These are phyloP conservation scores for Polygonum aviculare DNA, from an alignment of 148 eudicot genomes.

Conservation along the genomic window DNA sequence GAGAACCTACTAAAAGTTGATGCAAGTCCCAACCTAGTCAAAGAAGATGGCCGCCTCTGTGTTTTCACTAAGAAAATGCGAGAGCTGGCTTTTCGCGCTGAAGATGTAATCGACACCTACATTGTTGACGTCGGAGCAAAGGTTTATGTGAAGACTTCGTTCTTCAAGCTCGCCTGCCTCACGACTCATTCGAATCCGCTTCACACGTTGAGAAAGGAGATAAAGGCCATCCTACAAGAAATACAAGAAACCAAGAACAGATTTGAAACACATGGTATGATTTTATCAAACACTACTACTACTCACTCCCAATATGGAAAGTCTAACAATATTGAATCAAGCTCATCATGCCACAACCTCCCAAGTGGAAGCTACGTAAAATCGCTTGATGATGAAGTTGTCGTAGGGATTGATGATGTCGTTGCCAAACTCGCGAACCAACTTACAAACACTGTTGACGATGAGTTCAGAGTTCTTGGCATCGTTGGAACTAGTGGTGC, in stretches of 20 bases:
- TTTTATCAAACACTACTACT: background rate
- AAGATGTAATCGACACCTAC: background rate
- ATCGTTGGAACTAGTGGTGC: background rate
- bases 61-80: background rate
- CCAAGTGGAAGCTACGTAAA: no score
- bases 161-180: background rate
- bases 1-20: background rate
- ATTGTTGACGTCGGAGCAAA: background rate
- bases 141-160: background rate
- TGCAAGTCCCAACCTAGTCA: background rate
- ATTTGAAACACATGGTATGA: background rate
- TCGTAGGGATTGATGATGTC: background rate
- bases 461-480: background rate
- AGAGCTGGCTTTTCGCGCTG: constrained; percentile 1
- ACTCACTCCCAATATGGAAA: background rate
- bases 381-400: background rate
- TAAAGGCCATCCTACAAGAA: background rate
- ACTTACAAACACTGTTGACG: background rate
- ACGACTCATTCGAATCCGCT: background rate
- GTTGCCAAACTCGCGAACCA: background rate
- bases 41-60: background rate
- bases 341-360: no score
- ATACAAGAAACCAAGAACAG: background rate
- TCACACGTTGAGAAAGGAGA: background rate
- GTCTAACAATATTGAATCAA: background rate